Percentiles rank a stretch among this genome's conserved stretches.
phyloP scores from a whole-genome alignment of 2,329 filamentous ascomycete species.

The Hawksworthiomyces lignivorus region DNA sequence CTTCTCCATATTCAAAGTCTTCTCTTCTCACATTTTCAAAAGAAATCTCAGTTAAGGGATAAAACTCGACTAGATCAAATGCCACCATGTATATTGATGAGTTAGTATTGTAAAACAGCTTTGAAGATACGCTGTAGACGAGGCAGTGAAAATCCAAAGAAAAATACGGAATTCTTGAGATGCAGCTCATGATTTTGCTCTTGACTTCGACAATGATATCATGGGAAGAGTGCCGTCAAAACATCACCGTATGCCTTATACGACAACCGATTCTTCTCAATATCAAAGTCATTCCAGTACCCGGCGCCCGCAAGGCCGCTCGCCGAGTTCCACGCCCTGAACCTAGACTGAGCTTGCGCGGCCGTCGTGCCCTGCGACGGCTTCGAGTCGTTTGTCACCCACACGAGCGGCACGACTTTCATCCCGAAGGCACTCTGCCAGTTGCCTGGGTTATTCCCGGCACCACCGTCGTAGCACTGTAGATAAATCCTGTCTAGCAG shows the following conservation, averaged over 20 bases:
- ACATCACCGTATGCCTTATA: slow-evolving; percentile 28
- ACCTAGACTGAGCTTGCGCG: background rate
- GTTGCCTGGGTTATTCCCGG: slow-evolving; percentile 29
- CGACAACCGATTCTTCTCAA: slow-evolving; percentile 34
- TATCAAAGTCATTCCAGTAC: slow-evolving; percentile 40
- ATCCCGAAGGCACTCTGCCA: slow-evolving; percentile 31
- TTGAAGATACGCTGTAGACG: too few species aligned
- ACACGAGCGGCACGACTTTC: slow-evolving; percentile 35
- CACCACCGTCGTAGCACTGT: slow-evolving; percentile 38
- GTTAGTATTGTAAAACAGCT: too few species aligned
- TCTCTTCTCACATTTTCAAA: too few species aligned
- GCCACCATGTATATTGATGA: too few species aligned
- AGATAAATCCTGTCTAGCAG: slow-evolving; percentile 34
- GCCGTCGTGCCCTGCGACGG: slow-evolving; percentile 29
- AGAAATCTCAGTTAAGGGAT: too few species aligned
- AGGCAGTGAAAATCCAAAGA: too few species aligned
- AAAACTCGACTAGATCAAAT: too few species aligned
- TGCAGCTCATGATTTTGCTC: background rate
- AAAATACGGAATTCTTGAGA: background rate
- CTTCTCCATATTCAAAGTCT: too few species aligned
- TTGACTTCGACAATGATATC: too few species aligned
- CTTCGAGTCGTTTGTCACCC: slow-evolving; percentile 40
- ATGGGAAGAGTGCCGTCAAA: slow-evolving; percentile 16
- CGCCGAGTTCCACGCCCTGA: slow-evolving; percentile 16
- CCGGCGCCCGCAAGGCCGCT: slow-evolving; percentile 30